Evolutionary conservation across 306 rosid genomes (phyloP), one percentile per base, ranked within the genome.

Genomic region (Quercus berberidifolia): DNA sequence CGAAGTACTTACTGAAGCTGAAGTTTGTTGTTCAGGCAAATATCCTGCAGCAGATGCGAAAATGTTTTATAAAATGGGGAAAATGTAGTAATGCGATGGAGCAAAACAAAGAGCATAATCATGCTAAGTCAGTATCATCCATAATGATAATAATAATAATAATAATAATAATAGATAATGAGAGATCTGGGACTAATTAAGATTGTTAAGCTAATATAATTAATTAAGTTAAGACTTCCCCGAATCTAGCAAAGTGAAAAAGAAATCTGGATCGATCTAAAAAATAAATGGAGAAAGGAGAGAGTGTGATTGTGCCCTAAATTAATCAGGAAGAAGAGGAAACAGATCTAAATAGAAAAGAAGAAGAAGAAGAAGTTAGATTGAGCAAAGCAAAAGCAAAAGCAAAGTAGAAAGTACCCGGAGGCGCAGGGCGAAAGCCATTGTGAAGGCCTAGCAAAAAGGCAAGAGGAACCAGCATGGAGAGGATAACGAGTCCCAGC

Each of bases 381-480:
- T 74, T 59, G 65, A 58, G 64, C 60, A 75, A 43, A 54, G 56
- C 43, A 17, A 46, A 43, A 54, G 55, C 43, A 17, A 46, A 21
- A 15, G 17, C 26, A 67, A 3, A 20, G 52, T 49, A 31, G 73
- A 63, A 54, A 71, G 1, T 64, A 60, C 65, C 31, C 9, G 35
- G 31, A 12, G 30, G 74, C 2, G 98, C 51, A 84, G 93, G 81
- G 84, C 91, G 97, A 81, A 95, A 92, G 79, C 97, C 94, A 82
- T 91, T 92, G 85, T 95, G 97, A 46, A 92, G 90, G 49, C 99
- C 99, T 76, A 95, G 98, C 85, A 95, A 78, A 78, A 95, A 95
- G 77, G 87, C 91, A 76, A 95, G 98, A 54, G 99, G 99, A 35
- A 95, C 99, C 62, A 95, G 98, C 98, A 92, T 91, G 68, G 99